These are phyloP conservation scores for Colletotrichum endophyticum DNA, from an alignment of 2,329 filamentous ascomycete species.

Conservation along the genomic window DNA sequence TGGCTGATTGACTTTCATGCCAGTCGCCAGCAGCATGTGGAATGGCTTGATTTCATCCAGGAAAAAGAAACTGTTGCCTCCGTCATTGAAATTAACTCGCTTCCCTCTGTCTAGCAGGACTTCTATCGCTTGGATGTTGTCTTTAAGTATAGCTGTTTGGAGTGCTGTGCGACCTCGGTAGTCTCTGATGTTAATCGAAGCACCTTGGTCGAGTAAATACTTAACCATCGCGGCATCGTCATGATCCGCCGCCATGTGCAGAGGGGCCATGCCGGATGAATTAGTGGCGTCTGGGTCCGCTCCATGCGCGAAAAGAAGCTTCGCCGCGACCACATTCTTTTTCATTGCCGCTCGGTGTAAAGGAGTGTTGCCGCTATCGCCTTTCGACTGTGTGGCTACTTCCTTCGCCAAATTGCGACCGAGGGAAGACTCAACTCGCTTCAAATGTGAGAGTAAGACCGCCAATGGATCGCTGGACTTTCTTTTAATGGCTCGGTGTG, in stretches of 20 bases:
- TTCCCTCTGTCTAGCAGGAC: not conserved
- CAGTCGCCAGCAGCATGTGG: not conserved
- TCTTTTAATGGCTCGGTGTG: not conserved
- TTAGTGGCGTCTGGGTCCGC: not conserved
- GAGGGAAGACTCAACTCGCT: not conserved
- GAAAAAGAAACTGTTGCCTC: not conserved
- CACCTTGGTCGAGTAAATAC: not conserved
- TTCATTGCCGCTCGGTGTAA: not conserved
- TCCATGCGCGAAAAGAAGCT: not conserved
- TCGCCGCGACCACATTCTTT: not conserved
- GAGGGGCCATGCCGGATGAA: not conserved
- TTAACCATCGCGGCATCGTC: not conserved
- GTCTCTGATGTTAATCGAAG: not conserved
- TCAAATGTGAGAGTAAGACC: not conserved
- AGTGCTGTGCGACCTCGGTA: not conserved
- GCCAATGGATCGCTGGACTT: not conserved
- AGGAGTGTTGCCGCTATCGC: not conserved
- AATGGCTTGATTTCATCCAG: not conserved
- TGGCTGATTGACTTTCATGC: not conserved
- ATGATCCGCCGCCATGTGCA: not conserved
- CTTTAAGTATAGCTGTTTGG: not conserved
- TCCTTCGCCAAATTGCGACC: not conserved
- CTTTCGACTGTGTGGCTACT: not conserved
- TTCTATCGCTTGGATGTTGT: not conserved
- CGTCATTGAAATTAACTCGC: not conserved